Conservation (phyloP, 1,284 basidiomycete species). For the Cryptococcus deneoformans region DNA sequence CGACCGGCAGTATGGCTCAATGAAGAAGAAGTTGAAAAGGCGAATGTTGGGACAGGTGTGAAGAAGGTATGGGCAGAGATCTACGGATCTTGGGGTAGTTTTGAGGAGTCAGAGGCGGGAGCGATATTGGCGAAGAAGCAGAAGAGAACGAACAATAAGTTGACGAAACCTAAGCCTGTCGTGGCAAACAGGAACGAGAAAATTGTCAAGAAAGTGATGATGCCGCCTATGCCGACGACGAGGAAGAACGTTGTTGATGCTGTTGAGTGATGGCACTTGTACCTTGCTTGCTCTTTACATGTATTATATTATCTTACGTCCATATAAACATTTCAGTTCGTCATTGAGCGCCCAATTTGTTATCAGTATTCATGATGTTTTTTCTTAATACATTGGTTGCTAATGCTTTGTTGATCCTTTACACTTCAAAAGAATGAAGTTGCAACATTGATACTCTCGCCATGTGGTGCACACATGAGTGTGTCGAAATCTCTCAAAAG, state of each 20-base stretch:
- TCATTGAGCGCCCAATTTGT: too few relatives aligned
- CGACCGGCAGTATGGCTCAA: constrained; percentile 29
- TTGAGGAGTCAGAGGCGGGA: constrained; percentile 12
- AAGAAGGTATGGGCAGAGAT: constrained; percentile 48
- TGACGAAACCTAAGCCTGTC: constrained; percentile 9
- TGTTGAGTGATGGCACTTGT: too few relatives aligned
- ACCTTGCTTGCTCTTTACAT: too few relatives aligned
- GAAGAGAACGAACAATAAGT: not conserved
- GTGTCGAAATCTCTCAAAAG: too few relatives aligned
- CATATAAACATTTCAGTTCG: too few relatives aligned
- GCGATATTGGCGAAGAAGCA: not conserved
- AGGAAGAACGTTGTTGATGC: not conserved
- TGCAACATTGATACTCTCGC: too few relatives aligned
- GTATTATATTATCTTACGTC: too few relatives aligned
- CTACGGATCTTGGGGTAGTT: constrained; percentile 35
- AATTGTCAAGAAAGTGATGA: constrained; percentile 35
- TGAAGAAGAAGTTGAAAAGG: constrained; percentile 24
- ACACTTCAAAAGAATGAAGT: too few relatives aligned
- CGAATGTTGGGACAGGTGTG: constrained; percentile 49
- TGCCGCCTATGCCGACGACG: constrained; percentile 35
- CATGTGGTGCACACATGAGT: too few relatives aligned
- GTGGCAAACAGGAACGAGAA: constrained; percentile 15
- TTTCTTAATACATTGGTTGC: too few relatives aligned
- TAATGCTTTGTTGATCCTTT: too few relatives aligned
- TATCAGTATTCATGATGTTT: too few relatives aligned